These are phyloP conservation scores for Leersia perrieri DNA, from an alignment of 176 grass and related monocot species.

Conservation along the genomic window DNA sequence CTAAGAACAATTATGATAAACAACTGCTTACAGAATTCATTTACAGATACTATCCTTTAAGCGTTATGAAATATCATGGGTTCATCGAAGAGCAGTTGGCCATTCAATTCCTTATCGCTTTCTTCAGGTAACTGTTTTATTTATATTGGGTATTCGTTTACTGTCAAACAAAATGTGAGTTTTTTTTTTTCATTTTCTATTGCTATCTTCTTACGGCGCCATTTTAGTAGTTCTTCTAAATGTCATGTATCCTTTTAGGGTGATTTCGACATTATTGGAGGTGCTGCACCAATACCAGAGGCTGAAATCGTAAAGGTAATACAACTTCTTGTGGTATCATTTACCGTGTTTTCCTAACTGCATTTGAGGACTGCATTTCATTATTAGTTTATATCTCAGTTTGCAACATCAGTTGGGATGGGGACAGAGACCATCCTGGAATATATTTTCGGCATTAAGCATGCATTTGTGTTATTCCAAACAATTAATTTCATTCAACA, in stretches of 20 bases:
- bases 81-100: conserved; percentile 86
- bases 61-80: conserved; percentile 87
- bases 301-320: conserved; percentile 85
- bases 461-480: conserved; percentile 1
- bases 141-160: conserved; percentile 17
- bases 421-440: conserved; percentile 8
- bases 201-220: conserved; percentile 20
- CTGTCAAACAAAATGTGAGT: not conserved
- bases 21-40: not conserved
- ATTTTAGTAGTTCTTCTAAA: conserved; percentile 32
- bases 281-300: conserved; percentile 71
- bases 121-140: conserved; percentile 71
- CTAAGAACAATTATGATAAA: conserved; percentile 12
- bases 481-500: conserved; percentile 7
- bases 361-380: not conserved
- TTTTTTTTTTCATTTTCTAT: not conserved
- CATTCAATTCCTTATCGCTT: conserved; percentile 77
- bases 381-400: conserved; percentile 13
- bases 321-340: not conserved
- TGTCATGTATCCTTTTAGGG: conserved; percentile 47
- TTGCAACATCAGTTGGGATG: conserved; percentile 19
- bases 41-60: conserved; percentile 80
- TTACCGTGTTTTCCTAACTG: not conserved
- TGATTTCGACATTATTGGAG: conserved; percentile 98
- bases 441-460: not conserved